Conservation (phyloP, 371 early-diverging fungal species). For the Mucor plumbeus region DNA sequence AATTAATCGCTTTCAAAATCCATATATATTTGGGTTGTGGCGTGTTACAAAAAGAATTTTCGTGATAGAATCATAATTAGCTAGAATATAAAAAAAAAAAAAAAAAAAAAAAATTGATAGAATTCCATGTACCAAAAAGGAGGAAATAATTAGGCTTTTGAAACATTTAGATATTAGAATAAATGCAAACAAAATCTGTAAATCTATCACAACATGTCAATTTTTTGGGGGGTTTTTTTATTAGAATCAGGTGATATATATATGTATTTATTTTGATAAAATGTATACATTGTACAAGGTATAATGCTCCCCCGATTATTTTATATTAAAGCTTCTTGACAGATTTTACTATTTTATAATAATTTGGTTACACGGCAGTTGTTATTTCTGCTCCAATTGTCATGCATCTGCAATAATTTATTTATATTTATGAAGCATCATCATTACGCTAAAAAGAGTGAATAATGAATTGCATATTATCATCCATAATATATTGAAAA, state of each 20-base stretch:
- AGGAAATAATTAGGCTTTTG: not conserved
- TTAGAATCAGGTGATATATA: not conserved
- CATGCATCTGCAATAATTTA: not conserved
- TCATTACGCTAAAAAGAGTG: not conserved
- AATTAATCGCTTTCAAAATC: not conserved
- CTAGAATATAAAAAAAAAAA: not conserved
- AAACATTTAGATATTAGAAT: not conserved
- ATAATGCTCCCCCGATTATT: not conserved
- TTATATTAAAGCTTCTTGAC: not conserved
- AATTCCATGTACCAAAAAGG: not conserved
- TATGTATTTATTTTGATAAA: not conserved
- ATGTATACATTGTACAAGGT: not conserved
- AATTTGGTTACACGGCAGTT: not conserved
- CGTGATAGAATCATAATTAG: not conserved
- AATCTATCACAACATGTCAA: too few species aligned
- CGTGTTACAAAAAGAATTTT: constrained; percentile 2
- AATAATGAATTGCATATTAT: not conserved
- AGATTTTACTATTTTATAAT: not conserved
- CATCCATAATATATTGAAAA: not conserved
- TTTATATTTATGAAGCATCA: not conserved
- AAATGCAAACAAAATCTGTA: too few species aligned
- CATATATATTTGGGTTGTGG: not conserved
- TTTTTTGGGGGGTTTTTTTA: too few species aligned
- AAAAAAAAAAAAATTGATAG: not conserved
- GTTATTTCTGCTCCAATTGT: not conserved